Conservation (phyloP, 2,329 filamentous ascomycete genomes). For the Cytospora paraplurivora region DNA sequence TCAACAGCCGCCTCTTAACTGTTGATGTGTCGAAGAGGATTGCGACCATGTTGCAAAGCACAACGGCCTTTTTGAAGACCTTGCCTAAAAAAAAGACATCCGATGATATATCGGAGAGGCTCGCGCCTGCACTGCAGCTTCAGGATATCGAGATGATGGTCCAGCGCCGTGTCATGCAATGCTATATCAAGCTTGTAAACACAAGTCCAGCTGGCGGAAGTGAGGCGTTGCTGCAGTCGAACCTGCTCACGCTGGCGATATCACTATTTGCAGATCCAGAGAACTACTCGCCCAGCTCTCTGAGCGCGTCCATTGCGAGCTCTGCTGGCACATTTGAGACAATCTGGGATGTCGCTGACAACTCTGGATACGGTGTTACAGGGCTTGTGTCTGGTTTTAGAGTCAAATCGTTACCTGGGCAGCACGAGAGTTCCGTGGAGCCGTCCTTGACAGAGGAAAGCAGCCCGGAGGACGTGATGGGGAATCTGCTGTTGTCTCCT, state of each 20-base stretch:
- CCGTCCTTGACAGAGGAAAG: slow-evolving; percentile 50
- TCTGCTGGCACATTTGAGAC: slow-evolving; percentile 89
- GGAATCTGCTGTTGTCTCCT: slow-evolving; percentile 65
- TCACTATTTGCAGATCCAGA: slow-evolving; percentile 92
- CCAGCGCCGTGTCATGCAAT: slow-evolving; percentile 87
- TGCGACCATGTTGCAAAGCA: slow-evolving; percentile 92
- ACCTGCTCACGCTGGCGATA: slow-evolving; percentile 84
- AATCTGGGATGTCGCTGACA: slow-evolving; percentile 93
- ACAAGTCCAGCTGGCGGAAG: slow-evolving; percentile 82
- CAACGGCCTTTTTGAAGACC: slow-evolving; percentile 83
- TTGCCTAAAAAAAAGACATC: slow-evolving; percentile 81
- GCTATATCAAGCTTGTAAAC: slow-evolving; percentile 88
- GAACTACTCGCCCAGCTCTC: slow-evolving; percentile 78
- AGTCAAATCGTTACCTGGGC: slow-evolving; percentile 69
- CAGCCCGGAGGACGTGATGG: slow-evolving; percentile 66
- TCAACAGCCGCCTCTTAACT: slow-evolving; percentile 88
- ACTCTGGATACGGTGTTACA: slow-evolving; percentile 91
- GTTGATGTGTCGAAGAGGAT: slow-evolving; percentile 93
- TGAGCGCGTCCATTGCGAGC: slow-evolving; percentile 89
- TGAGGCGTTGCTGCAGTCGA: slow-evolving; percentile 87
- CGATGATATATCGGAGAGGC: slow-evolving; percentile 81
- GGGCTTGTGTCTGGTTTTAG: slow-evolving; percentile 80
- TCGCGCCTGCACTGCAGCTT: slow-evolving; percentile 84
- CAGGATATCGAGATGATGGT: slow-evolving; percentile 93
- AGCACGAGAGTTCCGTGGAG: slow-evolving; percentile 57